Evolutionary conservation across 2,329 filamentous ascomycete species (phyloP).

Genomic region (Neoscytalidium dimidiatum): DNA sequence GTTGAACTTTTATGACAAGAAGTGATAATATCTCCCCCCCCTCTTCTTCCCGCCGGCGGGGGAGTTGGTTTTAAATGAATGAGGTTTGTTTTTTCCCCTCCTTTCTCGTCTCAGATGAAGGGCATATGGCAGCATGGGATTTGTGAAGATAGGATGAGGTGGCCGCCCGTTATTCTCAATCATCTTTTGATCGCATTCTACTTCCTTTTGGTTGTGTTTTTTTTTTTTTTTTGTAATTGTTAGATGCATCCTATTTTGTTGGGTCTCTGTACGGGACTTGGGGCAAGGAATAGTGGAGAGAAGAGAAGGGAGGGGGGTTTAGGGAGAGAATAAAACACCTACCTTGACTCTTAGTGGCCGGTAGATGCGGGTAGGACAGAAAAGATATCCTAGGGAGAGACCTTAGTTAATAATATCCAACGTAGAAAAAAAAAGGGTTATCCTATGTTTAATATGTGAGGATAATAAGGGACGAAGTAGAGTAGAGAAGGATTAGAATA

Average conservation of each 20-base stretch:
- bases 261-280: not conserved
- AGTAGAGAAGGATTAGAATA: no score
- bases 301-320: not conserved
- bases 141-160: no score
- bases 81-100: not conserved
- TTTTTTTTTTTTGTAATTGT: not conserved
- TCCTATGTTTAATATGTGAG: no score
- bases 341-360: no score
- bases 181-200: not conserved
- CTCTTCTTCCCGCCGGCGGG: no score
- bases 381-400: no score
- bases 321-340: no score
- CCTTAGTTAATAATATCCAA: no score
- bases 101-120: not conserved
- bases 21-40: slow-evolving; percentile 26
- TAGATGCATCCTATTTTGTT: not conserved
- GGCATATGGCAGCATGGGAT: not conserved
- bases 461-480: no score
- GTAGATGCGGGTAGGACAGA: no score
- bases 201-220: not conserved
- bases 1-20: slow-evolving; percentile 71
- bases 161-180: not conserved
- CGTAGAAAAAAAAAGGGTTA: no score
- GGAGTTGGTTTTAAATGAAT: no score
- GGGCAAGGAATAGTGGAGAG: not conserved